Conservation (phyloP, 805 yeast species). For the Saccharomyces jurei region DNA sequence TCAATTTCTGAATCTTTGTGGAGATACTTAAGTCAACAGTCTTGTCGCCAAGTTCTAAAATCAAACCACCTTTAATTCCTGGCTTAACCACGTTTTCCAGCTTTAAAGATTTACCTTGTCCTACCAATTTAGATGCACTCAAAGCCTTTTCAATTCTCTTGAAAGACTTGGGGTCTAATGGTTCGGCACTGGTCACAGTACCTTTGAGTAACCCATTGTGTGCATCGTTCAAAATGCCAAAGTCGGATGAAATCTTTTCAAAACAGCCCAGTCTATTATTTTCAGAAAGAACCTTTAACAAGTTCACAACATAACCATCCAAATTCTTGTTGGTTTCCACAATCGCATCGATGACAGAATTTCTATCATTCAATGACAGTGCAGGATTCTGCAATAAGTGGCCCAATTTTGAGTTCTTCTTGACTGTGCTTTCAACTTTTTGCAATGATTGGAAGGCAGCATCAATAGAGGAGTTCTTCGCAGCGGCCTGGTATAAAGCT, state of each 20-base stretch:
- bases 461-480: constrained; percentile 69
- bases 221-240: constrained; percentile 74
- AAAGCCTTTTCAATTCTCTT: constrained; percentile 73
- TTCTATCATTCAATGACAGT: constrained; percentile 66
- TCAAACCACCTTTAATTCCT: constrained; percentile 88
- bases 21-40: constrained; percentile 90
- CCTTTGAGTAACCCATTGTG: constrained; percentile 90
- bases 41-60: constrained; percentile 93
- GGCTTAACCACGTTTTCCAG: constrained; percentile 78
- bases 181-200: constrained; percentile 77
- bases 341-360: constrained; percentile 56
- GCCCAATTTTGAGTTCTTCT: constrained; percentile 54
- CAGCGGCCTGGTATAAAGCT: constrained; percentile 88
- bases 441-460: constrained; percentile 58
- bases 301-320: constrained; percentile 68
- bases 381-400: constrained; percentile 75
- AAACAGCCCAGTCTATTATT: constrained; percentile 85
- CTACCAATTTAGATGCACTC: constrained; percentile 71
- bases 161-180: constrained; percentile 74
- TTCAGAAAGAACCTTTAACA: constrained; percentile 79
- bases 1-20: constrained; percentile 77
- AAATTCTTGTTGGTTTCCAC: constrained; percentile 26
- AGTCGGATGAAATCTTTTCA: constrained; percentile 57
- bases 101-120: constrained; percentile 77
- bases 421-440: constrained; percentile 44